Conservation (phyloP, 352 stramenopile species). For the Phytophthora pinifolia region DNA sequence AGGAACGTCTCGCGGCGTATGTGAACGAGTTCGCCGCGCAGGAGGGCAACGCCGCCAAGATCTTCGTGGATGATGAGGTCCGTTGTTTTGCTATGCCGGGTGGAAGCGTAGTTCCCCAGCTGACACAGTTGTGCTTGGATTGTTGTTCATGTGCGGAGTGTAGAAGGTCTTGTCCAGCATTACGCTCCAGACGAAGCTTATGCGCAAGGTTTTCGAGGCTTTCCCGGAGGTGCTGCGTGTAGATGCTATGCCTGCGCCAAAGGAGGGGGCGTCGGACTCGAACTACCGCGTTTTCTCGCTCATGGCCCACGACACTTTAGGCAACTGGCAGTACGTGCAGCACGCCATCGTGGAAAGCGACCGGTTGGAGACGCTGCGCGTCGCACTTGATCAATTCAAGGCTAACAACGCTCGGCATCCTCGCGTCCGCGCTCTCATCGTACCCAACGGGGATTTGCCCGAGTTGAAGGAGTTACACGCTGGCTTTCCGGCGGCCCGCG, state of each 20-base stretch:
- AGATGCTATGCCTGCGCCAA: slow-evolving; percentile 8
- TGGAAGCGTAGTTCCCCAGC: too few species aligned
- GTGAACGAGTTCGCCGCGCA: slow-evolving; percentile 38
- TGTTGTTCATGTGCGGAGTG: background rate
- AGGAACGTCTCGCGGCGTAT: slow-evolving; percentile 31
- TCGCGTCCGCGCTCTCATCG: slow-evolving; percentile 29
- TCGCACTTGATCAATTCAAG: slow-evolving; percentile 35
- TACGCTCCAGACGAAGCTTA: slow-evolving; percentile 40
- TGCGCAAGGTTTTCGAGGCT: slow-evolving; percentile 34
- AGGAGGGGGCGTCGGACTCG: slow-evolving; percentile 5
- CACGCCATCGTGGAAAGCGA: slow-evolving; percentile 41
- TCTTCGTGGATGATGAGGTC: slow-evolving; percentile 40
- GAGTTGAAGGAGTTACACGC: slow-evolving; percentile 19
- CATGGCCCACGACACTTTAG: slow-evolving; percentile 32
- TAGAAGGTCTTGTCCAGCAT: slow-evolving; percentile 42
- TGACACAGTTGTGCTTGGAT: background rate
- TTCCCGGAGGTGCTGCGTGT: slow-evolving; percentile 41
- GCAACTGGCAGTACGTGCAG: slow-evolving; percentile 42
- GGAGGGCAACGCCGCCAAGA: slow-evolving; percentile 33
- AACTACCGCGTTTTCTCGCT: slow-evolving; percentile 36
- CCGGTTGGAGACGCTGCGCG: slow-evolving; percentile 28
- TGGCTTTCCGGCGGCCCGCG: slow-evolving; percentile 25
- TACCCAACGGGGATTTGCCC: slow-evolving; percentile 16
- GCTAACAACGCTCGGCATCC: slow-evolving; percentile 23
- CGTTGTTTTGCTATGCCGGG: background rate